Evolutionary conservation across 176 grass and related monocot genomes (phyloP).

Genomic region (Musa acuminata): DNA sequence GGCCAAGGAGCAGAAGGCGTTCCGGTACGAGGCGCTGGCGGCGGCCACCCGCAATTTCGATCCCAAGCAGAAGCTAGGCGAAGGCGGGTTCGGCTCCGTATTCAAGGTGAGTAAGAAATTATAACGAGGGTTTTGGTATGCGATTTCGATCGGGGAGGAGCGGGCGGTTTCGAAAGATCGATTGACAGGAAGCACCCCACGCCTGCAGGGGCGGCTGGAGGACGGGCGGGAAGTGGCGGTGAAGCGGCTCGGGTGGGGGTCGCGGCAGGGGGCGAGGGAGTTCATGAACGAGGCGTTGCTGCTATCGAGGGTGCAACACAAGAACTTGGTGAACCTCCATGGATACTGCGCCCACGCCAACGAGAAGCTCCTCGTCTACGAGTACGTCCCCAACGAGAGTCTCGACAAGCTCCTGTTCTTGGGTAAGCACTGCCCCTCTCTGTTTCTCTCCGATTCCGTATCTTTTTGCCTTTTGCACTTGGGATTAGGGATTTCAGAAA

Average conservation of each 20-base stretch:
- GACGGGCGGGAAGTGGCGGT: slow-evolving; percentile 85
- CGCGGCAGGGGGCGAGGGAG: slow-evolving; percentile 52
- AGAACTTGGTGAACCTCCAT: slow-evolving; percentile 77
- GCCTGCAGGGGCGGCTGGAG: slow-evolving; percentile 26
- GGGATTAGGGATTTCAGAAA: too few relatives aligned
- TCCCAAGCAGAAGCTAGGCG: slow-evolving; percentile 38
- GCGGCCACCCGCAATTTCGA: slow-evolving; percentile 46
- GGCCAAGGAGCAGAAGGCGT: slow-evolving; percentile 51
- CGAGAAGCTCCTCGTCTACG: slow-evolving; percentile 87
- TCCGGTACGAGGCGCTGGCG: slow-evolving; percentile 41
- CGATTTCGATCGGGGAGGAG: background rate
- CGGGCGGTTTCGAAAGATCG: background rate
- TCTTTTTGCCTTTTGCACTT: background rate
- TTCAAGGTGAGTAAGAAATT: slow-evolving; percentile 29
- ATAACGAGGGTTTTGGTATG: background rate
- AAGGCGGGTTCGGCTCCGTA: slow-evolving; percentile 78
- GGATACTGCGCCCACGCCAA: slow-evolving; percentile 50
- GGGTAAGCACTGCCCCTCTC: slow-evolving; percentile 6
- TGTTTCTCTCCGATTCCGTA: background rate
- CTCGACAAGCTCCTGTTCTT: slow-evolving; percentile 90
- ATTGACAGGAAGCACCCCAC: background rate
- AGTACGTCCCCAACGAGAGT: slow-evolving; percentile 91
- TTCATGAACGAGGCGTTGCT: slow-evolving; percentile 82
- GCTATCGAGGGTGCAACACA: slow-evolving; percentile 76
- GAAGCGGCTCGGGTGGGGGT: slow-evolving; percentile 53